Evolutionary conservation across 1,284 basidiomycete genomes (phyloP), one percentile per base, ranked within the genome.

Genomic region (Microbotryum violaceum): DNA sequence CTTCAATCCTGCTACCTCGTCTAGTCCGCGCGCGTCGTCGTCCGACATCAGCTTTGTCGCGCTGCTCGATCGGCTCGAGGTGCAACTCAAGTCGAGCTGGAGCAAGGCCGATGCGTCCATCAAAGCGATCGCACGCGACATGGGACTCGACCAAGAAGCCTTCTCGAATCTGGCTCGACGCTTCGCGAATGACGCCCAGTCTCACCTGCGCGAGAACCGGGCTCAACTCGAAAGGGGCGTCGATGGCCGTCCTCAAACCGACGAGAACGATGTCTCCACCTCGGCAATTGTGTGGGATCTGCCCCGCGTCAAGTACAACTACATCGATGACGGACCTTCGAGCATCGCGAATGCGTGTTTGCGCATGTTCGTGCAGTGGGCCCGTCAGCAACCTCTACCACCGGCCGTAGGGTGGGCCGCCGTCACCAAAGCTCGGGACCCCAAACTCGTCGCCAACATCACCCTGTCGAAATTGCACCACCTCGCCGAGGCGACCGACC

Each of bases 401-500:
- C 54, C 57, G 12, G 20, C n/a, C 25, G 51, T 29, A 25, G 31
- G 20, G 6, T 25, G 33, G 25, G 12, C 29, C 37, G 3, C 51
- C 52, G 20, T 23, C 6, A 21, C 51, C 31, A 10, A 16, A 16
- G 12, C 37, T 42, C 37, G 37, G 1, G 37, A 42, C 29, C 16
- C 20, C 50, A 9, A 33, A 2, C 37, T 53, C 5, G 18, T 37
- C 7, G 33, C 56, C 23, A 52, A 58, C 42, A 25, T 55, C 16
- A 58, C 62, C 48, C 55, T 69, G 29, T 49, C 45, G 16, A 65
- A 65, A 27, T 67, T 78, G 20, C 60, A 66, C 23, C 57, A 73
- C 2, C 70, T 78, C 25, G 72, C 77, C 12, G 42, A 61, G 3
- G 63, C 69, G 6, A 77, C 77, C 37, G 78, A 80, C 66, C 59